Conservation (phyloP, 129 eudicot species). For the Saposhnikovia divaricata region DNA sequence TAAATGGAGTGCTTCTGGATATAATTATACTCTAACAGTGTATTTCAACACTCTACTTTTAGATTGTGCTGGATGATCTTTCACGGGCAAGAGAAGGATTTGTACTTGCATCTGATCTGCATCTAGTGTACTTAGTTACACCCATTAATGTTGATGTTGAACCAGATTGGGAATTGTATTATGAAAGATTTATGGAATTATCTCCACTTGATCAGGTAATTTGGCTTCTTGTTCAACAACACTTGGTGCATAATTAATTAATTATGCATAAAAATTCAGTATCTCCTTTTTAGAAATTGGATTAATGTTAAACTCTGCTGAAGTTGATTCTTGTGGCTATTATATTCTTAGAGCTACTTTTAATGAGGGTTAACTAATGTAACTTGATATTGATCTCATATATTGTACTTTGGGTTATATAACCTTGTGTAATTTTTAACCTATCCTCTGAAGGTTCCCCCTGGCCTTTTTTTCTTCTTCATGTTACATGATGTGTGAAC, state of each 20-base stretch:
- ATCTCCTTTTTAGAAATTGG: background rate
- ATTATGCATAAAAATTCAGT: background rate
- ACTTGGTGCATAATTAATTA: background rate
- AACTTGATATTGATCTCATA: background rate
- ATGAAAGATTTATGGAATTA: conserved; percentile 87
- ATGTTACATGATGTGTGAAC: background rate
- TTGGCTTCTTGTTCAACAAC: conserved; percentile 5
- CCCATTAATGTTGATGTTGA: conserved; percentile 94
- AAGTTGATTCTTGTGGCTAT: background rate
- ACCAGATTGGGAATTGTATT: conserved; percentile 95
- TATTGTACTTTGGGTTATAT: background rate
- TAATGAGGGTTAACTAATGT: background rate
- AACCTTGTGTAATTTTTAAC: background rate
- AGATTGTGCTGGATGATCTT: conserved; percentile 97
- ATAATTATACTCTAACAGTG: background rate
- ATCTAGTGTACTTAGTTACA: conserved; percentile 83
- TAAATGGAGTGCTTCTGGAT: background rate
- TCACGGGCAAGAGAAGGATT: conserved; percentile 97
- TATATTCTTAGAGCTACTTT: background rate
- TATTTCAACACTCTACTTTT: conserved; percentile 8
- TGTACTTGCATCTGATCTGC: conserved; percentile 96
- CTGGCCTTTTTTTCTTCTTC: background rate
- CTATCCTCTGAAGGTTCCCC: background rate
- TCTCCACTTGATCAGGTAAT: conserved; percentile 80
- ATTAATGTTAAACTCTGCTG: background rate